Conservation (phyloP, 2,329 filamentous ascomycete species). For the Scytalidium lignicola region DNA sequence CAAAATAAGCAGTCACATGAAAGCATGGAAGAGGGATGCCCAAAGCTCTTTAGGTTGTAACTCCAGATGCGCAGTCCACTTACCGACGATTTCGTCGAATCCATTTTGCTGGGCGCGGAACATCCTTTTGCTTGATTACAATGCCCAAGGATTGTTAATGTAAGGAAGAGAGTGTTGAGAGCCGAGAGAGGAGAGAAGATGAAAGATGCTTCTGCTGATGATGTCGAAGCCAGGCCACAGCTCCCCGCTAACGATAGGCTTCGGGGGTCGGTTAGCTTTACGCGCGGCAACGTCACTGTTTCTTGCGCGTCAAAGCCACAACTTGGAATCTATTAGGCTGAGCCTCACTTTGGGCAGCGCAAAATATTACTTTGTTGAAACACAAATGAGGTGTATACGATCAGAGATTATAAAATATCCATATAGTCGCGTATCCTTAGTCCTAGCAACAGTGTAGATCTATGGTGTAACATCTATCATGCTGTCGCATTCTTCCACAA, state of each 20-base stretch:
- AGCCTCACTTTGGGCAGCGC: no score
- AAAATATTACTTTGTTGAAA: no score
- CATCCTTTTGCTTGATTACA: conserved; percentile 32
- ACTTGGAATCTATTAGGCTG: neutral
- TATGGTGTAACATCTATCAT: neutral
- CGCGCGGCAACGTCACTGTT: neutral
- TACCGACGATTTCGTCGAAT: conserved; percentile 67
- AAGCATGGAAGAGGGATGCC: neutral
- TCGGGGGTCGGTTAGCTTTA: neutral
- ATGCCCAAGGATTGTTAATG: neutral
- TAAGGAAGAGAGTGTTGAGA: neutral
- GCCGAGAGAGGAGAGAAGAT: neutral
- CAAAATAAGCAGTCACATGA: conserved; percentile 4
- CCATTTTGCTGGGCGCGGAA: conserved; percentile 60
- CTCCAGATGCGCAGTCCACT: conserved; percentile 24
- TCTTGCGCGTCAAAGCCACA: neutral
- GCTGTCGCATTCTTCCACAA: neutral
- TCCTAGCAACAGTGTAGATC: neutral
- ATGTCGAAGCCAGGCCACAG: neutral
- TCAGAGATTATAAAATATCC: no score
- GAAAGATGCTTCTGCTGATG: neutral
- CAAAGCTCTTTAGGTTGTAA: conserved; percentile 3
- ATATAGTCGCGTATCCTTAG: no score
- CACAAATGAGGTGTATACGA: no score
- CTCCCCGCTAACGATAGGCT: neutral